A percentile compares a stretch with the other conserved stretches of the same genome.
These are phyloP conservation scores for Skeletonema grethae DNA, from an alignment of 108 stramenopile species.

Conservation along the genomic window DNA sequence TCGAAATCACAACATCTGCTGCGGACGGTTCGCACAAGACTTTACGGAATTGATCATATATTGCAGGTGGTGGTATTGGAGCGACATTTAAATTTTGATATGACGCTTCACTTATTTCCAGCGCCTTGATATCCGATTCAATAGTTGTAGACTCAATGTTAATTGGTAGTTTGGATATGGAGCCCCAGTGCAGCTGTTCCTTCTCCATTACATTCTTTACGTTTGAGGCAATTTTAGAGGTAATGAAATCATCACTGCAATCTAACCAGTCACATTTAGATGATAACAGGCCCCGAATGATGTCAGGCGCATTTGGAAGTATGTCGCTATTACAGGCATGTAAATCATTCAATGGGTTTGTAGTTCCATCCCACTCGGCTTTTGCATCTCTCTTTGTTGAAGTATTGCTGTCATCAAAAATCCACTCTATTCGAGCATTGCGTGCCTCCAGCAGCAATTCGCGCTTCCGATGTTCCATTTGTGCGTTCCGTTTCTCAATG, in stretches of 20 bases:
- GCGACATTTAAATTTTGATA: not conserved
- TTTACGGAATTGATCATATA: conserved; percentile 30
- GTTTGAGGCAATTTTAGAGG: conserved; percentile 15
- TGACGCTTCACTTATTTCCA: not conserved
- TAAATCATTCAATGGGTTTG: conserved; percentile 26
- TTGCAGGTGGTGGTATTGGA: conserved; percentile 11
- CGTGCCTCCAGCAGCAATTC: conserved; percentile 70
- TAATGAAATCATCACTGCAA: not conserved
- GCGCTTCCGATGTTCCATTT: conserved; percentile 63
- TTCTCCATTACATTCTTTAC: conserved; percentile 28
- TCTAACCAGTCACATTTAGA: conserved; percentile 10
- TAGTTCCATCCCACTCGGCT: conserved; percentile 8
- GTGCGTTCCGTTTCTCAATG: conserved; percentile 31
- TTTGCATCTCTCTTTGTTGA: not conserved
- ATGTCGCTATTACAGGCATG: conserved; percentile 28
- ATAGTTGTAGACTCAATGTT: not conserved
- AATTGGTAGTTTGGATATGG: conserved; percentile 22
- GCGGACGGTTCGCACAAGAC: conserved; percentile 37
- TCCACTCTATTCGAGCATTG: conserved; percentile 66
- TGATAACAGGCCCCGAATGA: conserved; percentile 27
- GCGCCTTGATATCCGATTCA: not conserved
- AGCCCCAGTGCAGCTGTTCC: conserved; percentile 23
- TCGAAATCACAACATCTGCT: conserved; percentile 43
- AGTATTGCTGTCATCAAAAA: conserved; percentile 25
- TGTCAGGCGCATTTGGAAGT: conserved; percentile 36